Evolutionary conservation across 345 rosid genomes (phyloP).

Genomic region (Physaria fendleri): DNA sequence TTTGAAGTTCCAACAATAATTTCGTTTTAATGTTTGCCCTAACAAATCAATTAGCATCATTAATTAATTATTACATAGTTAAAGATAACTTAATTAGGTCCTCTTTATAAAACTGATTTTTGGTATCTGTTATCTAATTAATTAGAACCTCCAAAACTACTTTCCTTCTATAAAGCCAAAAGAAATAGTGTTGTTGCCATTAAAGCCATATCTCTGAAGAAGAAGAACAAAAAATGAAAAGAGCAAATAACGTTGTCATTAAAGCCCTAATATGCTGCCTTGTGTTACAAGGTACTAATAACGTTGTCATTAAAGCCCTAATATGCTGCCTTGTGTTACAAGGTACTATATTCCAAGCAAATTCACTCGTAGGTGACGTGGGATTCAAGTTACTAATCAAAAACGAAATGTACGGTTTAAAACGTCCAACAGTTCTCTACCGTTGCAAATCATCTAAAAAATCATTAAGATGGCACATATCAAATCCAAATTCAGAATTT

Average conservation of each 20-base stretch:
- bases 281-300: conserved; percentile 6
- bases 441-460: conserved; percentile 16
- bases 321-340: conserved; percentile 20
- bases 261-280: conserved; percentile 24
- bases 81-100: conserved; percentile 8
- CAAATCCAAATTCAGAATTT: conserved; percentile 6
- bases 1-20: conserved; percentile 20
- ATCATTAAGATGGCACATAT: conserved; percentile 23
- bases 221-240: neutral
- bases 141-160: conserved; percentile 23
- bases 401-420: conserved; percentile 29
- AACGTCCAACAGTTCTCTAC: conserved; percentile 26
- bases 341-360: neutral
- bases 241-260: neutral
- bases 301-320: conserved; percentile 6
- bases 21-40: neutral
- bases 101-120: neutral
- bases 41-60: conserved; percentile 10
- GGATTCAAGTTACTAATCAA: conserved; percentile 9
- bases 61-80: conserved; percentile 8
- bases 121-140: conserved; percentile 22
- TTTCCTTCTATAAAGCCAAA: neutral
- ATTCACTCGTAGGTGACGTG: conserved; percentile 12
- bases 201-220: no score
- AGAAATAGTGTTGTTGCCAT: neutral